Percentiles rank a stretch among this genome's conserved stretches.
phyloP scores from a whole-genome alignment of 1,284 basidiomycete genomes.

The Stygiomarasmius scandens region DNA sequence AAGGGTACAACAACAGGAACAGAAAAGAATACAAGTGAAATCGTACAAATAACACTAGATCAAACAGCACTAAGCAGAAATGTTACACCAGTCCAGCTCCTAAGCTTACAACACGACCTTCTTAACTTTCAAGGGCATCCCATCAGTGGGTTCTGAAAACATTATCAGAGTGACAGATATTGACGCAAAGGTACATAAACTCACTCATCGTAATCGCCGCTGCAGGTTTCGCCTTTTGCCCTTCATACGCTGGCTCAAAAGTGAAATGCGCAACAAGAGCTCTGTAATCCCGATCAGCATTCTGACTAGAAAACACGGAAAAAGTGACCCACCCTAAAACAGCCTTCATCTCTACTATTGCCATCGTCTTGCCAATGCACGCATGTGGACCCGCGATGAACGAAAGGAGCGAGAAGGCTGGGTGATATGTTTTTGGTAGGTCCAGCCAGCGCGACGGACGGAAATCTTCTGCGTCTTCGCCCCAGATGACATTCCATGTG shows the following conservation, averaged over 20 bases:
- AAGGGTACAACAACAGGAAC: too few species aligned
- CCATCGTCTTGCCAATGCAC: slow-evolving; percentile 56
- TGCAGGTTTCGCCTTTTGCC: slow-evolving; percentile 40
- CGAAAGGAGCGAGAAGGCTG: slow-evolving; percentile 41
- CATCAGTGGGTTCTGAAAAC: slow-evolving; percentile 22
- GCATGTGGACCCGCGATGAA: slow-evolving; percentile 52
- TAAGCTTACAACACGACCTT: background rate
- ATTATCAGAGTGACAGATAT: background rate
- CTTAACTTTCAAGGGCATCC: slow-evolving; percentile 25
- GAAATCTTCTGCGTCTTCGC: slow-evolving; percentile 49
- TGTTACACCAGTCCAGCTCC: too few species aligned
- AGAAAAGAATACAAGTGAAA: too few species aligned
- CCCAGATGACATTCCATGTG: slow-evolving; percentile 48
- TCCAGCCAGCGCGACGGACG: slow-evolving; percentile 46
- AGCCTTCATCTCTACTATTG: slow-evolving; percentile 55
- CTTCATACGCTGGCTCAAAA: slow-evolving; percentile 42
- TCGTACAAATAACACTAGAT: too few species aligned
- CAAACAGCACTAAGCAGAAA: too few species aligned
- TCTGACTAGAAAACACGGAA: background rate
- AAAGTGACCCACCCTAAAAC: slow-evolving; percentile 38
- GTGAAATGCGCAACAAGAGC: slow-evolving; percentile 43
- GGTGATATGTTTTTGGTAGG: slow-evolving; percentile 38
- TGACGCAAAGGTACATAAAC: slow-evolving; percentile 18
- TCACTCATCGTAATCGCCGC: slow-evolving; percentile 48
- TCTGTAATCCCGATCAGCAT: slow-evolving; percentile 7